Percentiles rank a stretch among this genome's conserved stretches.
Evolutionary conservation across 495 filamentous ascomycete species (phyloP).

Genomic region (Neurospora sp.): DNA sequence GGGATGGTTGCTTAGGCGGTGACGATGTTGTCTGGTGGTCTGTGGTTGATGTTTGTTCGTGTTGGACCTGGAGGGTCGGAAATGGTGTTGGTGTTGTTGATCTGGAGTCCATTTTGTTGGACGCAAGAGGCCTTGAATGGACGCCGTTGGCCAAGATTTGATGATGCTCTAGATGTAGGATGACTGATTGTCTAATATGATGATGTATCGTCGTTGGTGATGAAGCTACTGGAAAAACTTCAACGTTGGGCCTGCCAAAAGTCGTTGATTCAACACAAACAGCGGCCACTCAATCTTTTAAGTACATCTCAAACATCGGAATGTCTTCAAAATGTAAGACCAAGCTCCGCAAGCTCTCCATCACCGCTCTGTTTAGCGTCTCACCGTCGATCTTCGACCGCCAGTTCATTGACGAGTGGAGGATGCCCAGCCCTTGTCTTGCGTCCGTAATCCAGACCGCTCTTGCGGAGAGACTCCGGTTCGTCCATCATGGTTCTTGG

Average conservation of each 20-base stretch:
- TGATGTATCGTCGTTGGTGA: neutral
- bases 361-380: neutral
- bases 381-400: neutral
- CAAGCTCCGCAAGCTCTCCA: neutral
- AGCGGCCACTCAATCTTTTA: neutral
- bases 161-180: neutral
- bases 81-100: neutral
- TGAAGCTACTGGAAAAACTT: neutral
- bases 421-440: neutral
- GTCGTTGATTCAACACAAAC: neutral
- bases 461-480: neutral
- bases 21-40: neutral
- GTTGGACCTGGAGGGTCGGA: neutral
- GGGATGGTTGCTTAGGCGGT: neutral
- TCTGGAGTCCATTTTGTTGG: neutral
- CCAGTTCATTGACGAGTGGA: neutral
- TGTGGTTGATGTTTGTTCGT: neutral
- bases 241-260: neutral
- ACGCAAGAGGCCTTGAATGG: neutral
- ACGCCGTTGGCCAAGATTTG: neutral
- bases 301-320: neutral
- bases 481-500: neutral
- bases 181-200: neutral
- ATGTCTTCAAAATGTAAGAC: neutral
- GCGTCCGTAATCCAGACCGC: neutral